A percentile compares a stretch with the other conserved stretches of the same genome.
Evolutionary conservation across 2,329 filamentous ascomycete genomes (phyloP).

Genomic region (Botryotinia globosa): DNA sequence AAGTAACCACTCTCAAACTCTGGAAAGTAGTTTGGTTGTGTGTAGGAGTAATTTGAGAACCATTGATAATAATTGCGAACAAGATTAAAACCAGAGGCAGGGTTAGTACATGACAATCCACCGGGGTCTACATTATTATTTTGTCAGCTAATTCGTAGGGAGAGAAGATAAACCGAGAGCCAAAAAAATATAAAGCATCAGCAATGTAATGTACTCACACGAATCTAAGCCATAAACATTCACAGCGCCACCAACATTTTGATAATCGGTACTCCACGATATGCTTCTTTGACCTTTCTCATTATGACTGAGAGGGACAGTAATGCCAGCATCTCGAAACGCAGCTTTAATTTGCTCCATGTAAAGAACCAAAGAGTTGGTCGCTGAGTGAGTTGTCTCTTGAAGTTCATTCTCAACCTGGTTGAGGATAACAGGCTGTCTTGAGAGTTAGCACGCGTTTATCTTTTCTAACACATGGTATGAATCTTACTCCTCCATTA

Average conservation of each 20-base stretch:
- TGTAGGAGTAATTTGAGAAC: slow-evolving; percentile 54
- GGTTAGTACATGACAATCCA: slow-evolving; percentile 50
- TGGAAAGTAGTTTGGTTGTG: slow-evolving; percentile 52
- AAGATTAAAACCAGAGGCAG: slow-evolving; percentile 48
- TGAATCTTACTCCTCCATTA: slow-evolving; percentile 42
- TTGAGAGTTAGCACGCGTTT: slow-evolving; percentile 40
- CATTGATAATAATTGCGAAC: slow-evolving; percentile 55
- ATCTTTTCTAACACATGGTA: slow-evolving; percentile 39
- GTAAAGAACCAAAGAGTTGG: slow-evolving; percentile 48
- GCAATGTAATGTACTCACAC: slow-evolving; percentile 28
- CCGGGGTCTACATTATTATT: slow-evolving; percentile 39
- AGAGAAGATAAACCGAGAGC: neutral
- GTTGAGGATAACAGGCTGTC: slow-evolving; percentile 47
- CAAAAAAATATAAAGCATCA: neutral
- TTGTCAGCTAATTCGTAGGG: neutral
- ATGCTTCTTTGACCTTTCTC: slow-evolving; percentile 49
- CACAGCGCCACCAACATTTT: slow-evolving; percentile 54
- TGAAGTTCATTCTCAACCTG: slow-evolving; percentile 55
- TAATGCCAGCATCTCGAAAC: slow-evolving; percentile 46
- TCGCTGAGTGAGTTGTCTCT: slow-evolving; percentile 44
- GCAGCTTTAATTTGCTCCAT: slow-evolving; percentile 51
- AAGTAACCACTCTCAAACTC: slow-evolving; percentile 55
- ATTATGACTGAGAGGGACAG: slow-evolving; percentile 50
- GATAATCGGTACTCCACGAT: slow-evolving; percentile 55
- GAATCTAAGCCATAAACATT: slow-evolving; percentile 49